phyloP scores from a whole-genome alignment of 1,284 basidiomycete species.

The Leucoagaricus sp. region DNA sequence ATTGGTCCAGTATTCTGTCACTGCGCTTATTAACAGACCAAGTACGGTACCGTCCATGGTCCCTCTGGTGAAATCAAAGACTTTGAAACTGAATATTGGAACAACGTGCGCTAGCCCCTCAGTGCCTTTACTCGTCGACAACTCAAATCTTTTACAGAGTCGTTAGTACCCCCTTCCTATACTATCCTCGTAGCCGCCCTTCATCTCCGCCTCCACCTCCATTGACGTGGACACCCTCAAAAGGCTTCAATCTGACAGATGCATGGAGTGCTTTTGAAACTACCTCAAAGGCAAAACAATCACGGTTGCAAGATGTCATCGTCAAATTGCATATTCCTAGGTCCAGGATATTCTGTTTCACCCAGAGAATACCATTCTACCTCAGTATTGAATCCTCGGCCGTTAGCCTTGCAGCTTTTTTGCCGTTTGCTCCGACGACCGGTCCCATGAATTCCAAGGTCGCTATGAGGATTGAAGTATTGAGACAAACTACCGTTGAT shows the following conservation, averaged over 20 bases:
- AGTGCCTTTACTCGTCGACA: constrained; percentile 4
- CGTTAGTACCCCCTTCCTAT: constrained; percentile 63
- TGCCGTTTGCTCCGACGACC: constrained; percentile 55
- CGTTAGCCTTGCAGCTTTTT: constrained; percentile 56
- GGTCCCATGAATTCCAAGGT: constrained; percentile 39
- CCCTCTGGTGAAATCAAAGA: constrained; percentile 44
- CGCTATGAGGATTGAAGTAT: constrained; percentile 56
- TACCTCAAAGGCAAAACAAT: constrained; percentile 39
- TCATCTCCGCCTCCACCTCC: constrained; percentile 51
- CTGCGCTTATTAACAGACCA: constrained; percentile 45
- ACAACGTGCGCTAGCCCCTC: constrained; percentile 37
- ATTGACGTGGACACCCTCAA: constrained; percentile 30
- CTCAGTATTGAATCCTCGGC: constrained; percentile 51
- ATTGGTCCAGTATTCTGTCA: constrained; percentile 49
- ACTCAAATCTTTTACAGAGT: constrained; percentile 33
- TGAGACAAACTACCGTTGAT: constrained; percentile 68
- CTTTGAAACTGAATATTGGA: constrained; percentile 47
- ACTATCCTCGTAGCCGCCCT: constrained; percentile 65
- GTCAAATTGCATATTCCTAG: constrained; percentile 52
- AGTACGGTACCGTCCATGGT: constrained; percentile 28
- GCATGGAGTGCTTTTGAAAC: constrained; percentile 57
- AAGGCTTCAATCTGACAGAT: constrained; percentile 40
- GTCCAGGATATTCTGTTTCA: constrained; percentile 57
- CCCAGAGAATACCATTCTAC: constrained; percentile 66
- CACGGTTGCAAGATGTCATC: constrained; percentile 44